phyloP scores from a whole-genome alignment of 805 yeast genomes.

The Phaffomyces thermotolerans region DNA sequence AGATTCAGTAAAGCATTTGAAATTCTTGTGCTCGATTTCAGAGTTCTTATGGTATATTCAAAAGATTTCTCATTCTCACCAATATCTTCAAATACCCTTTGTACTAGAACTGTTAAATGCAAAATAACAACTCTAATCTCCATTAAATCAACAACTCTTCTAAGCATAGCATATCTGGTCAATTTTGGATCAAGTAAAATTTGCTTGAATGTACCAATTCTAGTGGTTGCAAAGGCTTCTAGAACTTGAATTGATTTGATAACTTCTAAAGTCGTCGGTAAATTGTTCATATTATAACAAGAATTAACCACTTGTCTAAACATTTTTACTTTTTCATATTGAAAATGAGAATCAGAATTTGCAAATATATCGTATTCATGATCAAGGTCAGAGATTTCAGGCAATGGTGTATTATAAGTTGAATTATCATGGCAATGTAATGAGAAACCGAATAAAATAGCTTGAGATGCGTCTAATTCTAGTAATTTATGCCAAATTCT shows the following conservation, averaged over 20 bases:
- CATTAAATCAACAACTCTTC: slow-evolving; percentile 18
- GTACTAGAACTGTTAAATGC: slow-evolving; percentile 31
- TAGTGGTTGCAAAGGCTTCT: slow-evolving; percentile 25
- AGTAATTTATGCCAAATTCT: slow-evolving; percentile 21
- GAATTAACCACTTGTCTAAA: slow-evolving; percentile 26
- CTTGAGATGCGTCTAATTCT: slow-evolving; percentile 18
- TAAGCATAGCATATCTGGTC: slow-evolving; percentile 15
- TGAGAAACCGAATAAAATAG: slow-evolving; percentile 10
- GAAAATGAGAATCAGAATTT: slow-evolving; percentile 25
- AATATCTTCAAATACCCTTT: slow-evolving; percentile 32
- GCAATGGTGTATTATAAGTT: slow-evolving; percentile 18
- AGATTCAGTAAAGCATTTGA: slow-evolving; percentile 28
- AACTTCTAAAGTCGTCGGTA: slow-evolving; percentile 30
- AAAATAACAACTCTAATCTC: slow-evolving; percentile 26
- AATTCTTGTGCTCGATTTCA: slow-evolving; percentile 26
- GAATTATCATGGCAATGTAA: slow-evolving; percentile 15
- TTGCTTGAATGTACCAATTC: slow-evolving; percentile 23
- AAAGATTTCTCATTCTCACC: slow-evolving; percentile 26
- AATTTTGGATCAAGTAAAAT: slow-evolving; percentile 9
- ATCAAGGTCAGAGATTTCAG: slow-evolving; percentile 29
- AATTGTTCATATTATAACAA: slow-evolving; percentile 27
- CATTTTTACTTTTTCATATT: slow-evolving; percentile 25
- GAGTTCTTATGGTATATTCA: slow-evolving; percentile 28
- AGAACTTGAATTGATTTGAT: slow-evolving; percentile 26
- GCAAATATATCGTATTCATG: slow-evolving; percentile 32